These are phyloP conservation scores for Rhizophora apiculata DNA, from an alignment of 345 rosid genomes.

Conservation along the genomic window DNA sequence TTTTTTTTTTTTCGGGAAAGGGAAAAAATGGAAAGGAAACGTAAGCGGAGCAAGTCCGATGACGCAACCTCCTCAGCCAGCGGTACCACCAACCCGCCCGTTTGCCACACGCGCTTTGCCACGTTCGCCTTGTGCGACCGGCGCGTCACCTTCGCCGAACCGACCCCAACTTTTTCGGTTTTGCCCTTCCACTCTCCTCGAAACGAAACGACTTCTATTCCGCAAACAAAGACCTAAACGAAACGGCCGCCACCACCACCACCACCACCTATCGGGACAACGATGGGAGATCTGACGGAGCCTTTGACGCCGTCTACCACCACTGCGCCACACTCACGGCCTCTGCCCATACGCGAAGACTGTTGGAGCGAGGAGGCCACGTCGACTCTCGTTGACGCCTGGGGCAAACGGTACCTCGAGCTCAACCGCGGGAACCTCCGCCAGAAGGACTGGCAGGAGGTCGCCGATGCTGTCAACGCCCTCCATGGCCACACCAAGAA, in stretches of 20 bases:
- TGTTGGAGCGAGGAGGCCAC: slow-evolving; percentile 99
- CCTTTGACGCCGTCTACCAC: slow-evolving; percentile 15
- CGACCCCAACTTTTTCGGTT: slow-evolving; percentile 14
- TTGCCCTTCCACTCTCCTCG: background rate
- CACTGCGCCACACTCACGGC: slow-evolving; percentile 24
- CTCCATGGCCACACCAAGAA: slow-evolving; percentile 79
- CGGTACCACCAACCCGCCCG: too few relatives aligned
- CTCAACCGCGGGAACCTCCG: slow-evolving; percentile 94
- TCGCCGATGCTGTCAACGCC: slow-evolving; percentile 87
- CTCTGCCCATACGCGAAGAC: slow-evolving; percentile 78
- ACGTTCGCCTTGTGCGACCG: slow-evolving; percentile 15
- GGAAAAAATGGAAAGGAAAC: too few relatives aligned
- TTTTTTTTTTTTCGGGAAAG: too few relatives aligned
- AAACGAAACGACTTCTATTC: background rate
- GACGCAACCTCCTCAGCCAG: too few relatives aligned
- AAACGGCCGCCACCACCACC: background rate
- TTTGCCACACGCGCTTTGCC: background rate
- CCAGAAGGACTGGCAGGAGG: slow-evolving; percentile 98
- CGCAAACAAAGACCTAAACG: background rate
- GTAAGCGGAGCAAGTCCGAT: too few relatives aligned
- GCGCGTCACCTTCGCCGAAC: slow-evolving; percentile 36
- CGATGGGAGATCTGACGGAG: slow-evolving; percentile 26
- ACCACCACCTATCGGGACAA: background rate
- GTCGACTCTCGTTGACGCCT: slow-evolving; percentile 81
- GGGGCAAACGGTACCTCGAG: slow-evolving; percentile 88